Base-by-base conservation (phyloP, 1,284 basidiomycete species). In the Melampsora larici-populina region DNA sequence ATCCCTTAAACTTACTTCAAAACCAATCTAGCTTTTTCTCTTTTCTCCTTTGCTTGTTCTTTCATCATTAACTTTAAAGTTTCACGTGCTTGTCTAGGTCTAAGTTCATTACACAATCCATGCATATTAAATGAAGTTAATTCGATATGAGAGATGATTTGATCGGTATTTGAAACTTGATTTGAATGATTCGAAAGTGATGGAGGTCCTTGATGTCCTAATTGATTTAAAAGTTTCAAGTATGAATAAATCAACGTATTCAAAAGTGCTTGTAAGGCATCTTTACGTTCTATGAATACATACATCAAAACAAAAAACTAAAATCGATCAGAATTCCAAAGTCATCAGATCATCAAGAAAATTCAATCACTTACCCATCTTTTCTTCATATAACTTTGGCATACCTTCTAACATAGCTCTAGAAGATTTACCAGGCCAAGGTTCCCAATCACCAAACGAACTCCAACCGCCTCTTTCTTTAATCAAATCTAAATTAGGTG, bases 71-170 rank as follows among this genome's bases (percentile, higher is more conserved):
- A 64, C 48, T 75, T 75, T 21, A 75, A 55, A 2, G 63, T 67
- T 60, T 75, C 64, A 24, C 43, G 40, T 6, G 72, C 72, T 26
- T 75, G 72, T 21, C 64, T n/a, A 15, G 72, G 72, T 13, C 72
- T 15, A 6, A 75, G 49, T 58, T 75, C 64, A 55, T 75, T 75
- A 67, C 72, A 75, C 1, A 75, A 48, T 1, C 72, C 72, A 75
- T 75, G 72, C 33, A 75, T 67, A 29, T 75, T 75, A 62, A 67
- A 75, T 5, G 72, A 40, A 33, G 72, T 24, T 4, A 75, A 33
- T 46, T 75, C 72, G 63, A 75, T 75, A 43, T 75, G 72, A 3
- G 72, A 66, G 17, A 75, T 63, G 48, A 75, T 67, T 31, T 67
- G 72, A 46, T 66, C 72, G 33, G 72, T 67, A 31, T 51, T 40